Evolutionary conservation across 129 eudicot genomes (phyloP).

Genomic region (Erigeron canadensis): DNA sequence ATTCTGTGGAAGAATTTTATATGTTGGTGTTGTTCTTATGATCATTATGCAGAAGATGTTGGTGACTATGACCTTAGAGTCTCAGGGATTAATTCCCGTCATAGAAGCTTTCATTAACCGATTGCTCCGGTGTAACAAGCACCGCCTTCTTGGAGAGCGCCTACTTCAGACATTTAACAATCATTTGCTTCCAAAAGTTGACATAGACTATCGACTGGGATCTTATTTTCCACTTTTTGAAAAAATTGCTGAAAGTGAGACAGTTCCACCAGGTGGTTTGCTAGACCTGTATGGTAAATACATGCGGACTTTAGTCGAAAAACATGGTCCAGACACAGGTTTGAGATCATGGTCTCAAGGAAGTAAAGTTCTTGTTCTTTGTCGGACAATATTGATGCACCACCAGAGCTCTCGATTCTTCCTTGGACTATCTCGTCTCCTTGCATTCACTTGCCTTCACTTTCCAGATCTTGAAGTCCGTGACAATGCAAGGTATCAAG

Average conservation of each 20-base stretch:
- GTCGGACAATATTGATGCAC: constrained; percentile 87
- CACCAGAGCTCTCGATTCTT: constrained; percentile 81
- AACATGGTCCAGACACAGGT: constrained; percentile 82
- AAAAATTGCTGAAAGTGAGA: constrained; percentile 74
- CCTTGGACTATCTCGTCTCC: constrained; percentile 72
- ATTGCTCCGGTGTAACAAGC: constrained; percentile 65
- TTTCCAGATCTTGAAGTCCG: constrained; percentile 98
- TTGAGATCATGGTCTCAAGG: constrained; percentile 90
- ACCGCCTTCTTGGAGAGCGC: constrained; percentile 70
- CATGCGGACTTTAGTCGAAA: constrained; percentile 54
- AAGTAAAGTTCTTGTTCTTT: constrained; percentile 80
- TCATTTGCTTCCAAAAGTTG: constrained; percentile 71
- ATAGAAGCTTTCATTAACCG: constrained; percentile 70
- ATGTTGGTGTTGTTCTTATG: background rate
- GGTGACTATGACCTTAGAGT: constrained; percentile 62
- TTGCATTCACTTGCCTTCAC: constrained; percentile 65
- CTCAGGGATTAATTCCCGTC: constrained; percentile 70
- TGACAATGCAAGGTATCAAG: constrained; percentile 78
- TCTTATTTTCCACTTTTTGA: constrained; percentile 82
- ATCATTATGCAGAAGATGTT: constrained; percentile 57
- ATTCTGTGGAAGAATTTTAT: constrained; percentile 5
- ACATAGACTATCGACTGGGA: constrained; percentile 58
- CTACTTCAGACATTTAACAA: constrained; percentile 70
- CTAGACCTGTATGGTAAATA: constrained; percentile 64
- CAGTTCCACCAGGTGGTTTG: constrained; percentile 71